Evolutionary conservation across 2,329 filamentous ascomycete genomes (phyloP).

Genomic region (Arthrinium puccinioides): DNA sequence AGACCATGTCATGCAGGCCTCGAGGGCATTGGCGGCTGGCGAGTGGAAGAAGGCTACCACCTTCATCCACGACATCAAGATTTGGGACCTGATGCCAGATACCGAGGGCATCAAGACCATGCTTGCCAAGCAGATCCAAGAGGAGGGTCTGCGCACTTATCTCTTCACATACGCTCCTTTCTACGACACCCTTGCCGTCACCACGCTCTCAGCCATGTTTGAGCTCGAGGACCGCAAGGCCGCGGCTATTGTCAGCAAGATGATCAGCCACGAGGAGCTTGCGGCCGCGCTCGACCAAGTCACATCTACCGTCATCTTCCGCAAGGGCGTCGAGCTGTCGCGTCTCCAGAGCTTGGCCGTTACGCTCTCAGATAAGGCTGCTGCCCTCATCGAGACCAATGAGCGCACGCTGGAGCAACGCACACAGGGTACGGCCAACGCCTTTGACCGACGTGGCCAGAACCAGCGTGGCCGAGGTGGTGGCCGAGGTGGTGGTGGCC

Average conservation of each 20-base stretch:
- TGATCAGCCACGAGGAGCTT: conserved; percentile 99
- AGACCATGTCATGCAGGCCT: conserved; percentile 98
- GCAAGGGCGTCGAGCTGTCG: conserved; percentile 97
- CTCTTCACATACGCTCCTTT: conserved; percentile 99
- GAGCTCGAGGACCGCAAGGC: conserved; percentile 89
- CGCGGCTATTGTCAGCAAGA: conserved; percentile 91
- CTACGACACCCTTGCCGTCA: conserved; percentile 90
- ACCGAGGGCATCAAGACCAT: conserved; percentile 91
- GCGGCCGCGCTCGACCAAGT: conserved; percentile 95
- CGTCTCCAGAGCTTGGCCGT: conserved; percentile 92
- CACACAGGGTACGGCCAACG: conserved; percentile 91
- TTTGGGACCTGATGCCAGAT: conserved; percentile 96
- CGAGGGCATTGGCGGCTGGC: conserved; percentile 89
- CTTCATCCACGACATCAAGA: conserved; percentile 97
- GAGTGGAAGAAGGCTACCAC: conserved; percentile 97
- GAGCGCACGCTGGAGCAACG: conserved; percentile 95
- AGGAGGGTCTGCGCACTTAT: conserved; percentile 95
- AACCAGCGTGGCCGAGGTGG: conserved; percentile 62
- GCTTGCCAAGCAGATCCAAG: conserved; percentile 97
- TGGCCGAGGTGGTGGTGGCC: conserved; percentile 36
- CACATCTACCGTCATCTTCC: conserved; percentile 95
- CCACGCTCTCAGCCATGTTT: conserved; percentile 87
- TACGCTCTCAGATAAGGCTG: conserved; percentile 92
- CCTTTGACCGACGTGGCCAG: conserved; percentile 85
- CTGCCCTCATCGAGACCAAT: conserved; percentile 90